Conservation (phyloP, 2,329 filamentous ascomycete species). For the Fusarium hainanense region DNA sequence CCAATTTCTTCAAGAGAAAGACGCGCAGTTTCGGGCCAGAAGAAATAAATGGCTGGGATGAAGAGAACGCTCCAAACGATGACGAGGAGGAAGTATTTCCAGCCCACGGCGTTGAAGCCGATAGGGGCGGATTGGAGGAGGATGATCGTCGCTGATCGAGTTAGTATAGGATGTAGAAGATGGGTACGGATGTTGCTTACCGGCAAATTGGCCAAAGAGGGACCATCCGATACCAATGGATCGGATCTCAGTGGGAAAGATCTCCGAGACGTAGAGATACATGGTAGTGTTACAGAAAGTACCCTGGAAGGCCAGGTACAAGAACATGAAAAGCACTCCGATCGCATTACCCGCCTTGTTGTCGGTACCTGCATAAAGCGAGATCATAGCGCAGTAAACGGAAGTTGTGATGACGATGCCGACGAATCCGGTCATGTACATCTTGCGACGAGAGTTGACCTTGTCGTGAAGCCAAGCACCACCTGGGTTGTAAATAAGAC, state of each 20-base stretch:
- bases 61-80: constrained; percentile 55
- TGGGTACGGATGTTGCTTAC: constrained; percentile 41
- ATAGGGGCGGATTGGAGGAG: constrained; percentile 56
- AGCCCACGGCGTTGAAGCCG: constrained; percentile 56
- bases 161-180: too few relatives aligned
- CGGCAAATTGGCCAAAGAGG: constrained; percentile 61
- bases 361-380: constrained; percentile 50
- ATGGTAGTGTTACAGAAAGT: constrained; percentile 55
- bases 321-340: constrained; percentile 57
- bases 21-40: constrained; percentile 47
- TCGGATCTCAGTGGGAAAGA: constrained; percentile 60
- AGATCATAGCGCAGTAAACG: constrained; percentile 52
- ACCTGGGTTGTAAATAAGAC: constrained; percentile 60
- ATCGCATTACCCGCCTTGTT: constrained; percentile 54
- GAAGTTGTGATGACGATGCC: constrained; percentile 54
- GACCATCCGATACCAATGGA: constrained; percentile 64
- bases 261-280: constrained; percentile 54
- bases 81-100: constrained; percentile 63
- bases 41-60: constrained; percentile 48
- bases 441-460: constrained; percentile 59
- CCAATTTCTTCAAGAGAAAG: constrained; percentile 57
- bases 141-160: constrained; percentile 52
- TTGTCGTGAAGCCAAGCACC: constrained; percentile 62
- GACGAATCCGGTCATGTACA: constrained; percentile 54
- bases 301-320: constrained; percentile 63